These are phyloP conservation scores for Lactifluus volemus DNA, from an alignment of 768 basidiomycete species.

Conservation along the genomic window DNA sequence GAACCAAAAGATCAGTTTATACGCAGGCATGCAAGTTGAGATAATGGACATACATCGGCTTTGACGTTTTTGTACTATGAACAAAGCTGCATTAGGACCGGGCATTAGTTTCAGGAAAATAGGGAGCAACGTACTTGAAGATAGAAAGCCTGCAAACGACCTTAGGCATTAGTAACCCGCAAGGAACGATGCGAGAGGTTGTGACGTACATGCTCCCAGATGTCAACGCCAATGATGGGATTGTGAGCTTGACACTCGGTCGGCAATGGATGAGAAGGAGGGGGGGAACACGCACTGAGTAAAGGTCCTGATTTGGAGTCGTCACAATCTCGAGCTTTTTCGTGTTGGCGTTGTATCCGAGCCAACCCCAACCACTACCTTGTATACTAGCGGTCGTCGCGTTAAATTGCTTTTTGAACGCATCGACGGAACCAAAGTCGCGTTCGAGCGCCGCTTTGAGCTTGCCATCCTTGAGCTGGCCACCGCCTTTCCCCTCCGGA, in stretches of 20 bases:
- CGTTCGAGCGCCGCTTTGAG: constrained; percentile 68
- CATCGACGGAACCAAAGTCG: constrained; percentile 83
- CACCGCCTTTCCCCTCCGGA: constrained; percentile 54
- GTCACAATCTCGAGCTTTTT: constrained; percentile 85
- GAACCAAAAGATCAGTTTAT: neutral
- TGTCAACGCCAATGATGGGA: constrained; percentile 92
- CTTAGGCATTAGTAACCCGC: constrained; percentile 50
- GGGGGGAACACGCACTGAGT: constrained; percentile 33
- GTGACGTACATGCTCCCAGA: constrained; percentile 76
- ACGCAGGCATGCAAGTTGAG: neutral
- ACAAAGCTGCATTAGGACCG: neutral
- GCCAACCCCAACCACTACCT: constrained; percentile 99
- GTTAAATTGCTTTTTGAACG: constrained; percentile 80
- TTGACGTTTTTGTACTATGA: constrained; percentile 79
- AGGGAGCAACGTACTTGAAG: constrained; percentile 1
- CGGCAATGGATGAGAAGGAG: neutral
- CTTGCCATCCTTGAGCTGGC: constrained; percentile 52
- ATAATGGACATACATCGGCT: constrained; percentile 59
- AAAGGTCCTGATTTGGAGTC: constrained; percentile 93
- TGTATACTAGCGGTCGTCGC: constrained; percentile 85
- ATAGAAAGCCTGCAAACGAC: constrained; percentile 6
- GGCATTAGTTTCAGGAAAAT: neutral
- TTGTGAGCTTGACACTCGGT: constrained; percentile 48
- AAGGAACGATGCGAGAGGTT: neutral
- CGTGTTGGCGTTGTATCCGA: constrained; percentile 60